A percentile compares a stretch with the other conserved stretches of the same genome.
Evolutionary conservation across 139 green algal species (phyloP).

Genomic region (Tetraselmis chui): DNA sequence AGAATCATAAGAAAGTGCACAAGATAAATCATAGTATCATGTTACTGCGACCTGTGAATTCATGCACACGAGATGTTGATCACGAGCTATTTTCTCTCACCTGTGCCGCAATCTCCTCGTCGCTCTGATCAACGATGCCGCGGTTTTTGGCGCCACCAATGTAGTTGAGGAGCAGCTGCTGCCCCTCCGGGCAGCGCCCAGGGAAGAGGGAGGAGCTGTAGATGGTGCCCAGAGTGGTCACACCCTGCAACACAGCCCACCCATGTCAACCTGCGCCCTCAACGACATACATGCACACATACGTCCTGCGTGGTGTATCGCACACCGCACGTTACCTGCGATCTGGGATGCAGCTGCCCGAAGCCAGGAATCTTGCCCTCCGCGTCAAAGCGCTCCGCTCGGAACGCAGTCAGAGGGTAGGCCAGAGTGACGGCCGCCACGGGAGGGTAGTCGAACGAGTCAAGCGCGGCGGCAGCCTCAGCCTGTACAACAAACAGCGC

Average conservation of each 20-base stretch:
- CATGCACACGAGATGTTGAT: too few relatives aligned
- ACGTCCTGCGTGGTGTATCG: too few relatives aligned
- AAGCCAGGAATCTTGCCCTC: conserved; percentile 77
- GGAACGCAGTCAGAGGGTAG: conserved; percentile 69
- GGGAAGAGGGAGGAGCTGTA: conserved; percentile 94
- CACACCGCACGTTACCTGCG: too few relatives aligned
- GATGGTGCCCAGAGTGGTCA: conserved; percentile 96
- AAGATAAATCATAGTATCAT: too few relatives aligned
- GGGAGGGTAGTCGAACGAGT: conserved; percentile 91
- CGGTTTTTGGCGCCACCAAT: conserved; percentile 91
- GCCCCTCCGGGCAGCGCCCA: conserved; percentile 45
- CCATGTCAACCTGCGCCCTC: background rate
- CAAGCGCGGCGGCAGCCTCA: conserved; percentile 53
- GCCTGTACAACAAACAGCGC: conserved; percentile 15
- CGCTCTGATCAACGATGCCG: conserved; percentile 63
- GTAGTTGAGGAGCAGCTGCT: conserved; percentile 90
- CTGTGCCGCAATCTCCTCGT: conserved; percentile 60
- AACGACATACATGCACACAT: background rate
- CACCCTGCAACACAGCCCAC: conserved; percentile 50
- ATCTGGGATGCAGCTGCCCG: conserved; percentile 94
- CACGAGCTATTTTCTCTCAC: conserved; percentile 8
- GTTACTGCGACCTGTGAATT: too few relatives aligned
- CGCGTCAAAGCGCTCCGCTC: conserved; percentile 63
- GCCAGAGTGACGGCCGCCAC: conserved; percentile 89
- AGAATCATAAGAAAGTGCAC: too few relatives aligned